Percentiles rank a stretch among this genome's conserved stretches.
Conservation (phyloP, 495 filamentous ascomycete genomes). For the Podospora pseudocomata region DNA sequence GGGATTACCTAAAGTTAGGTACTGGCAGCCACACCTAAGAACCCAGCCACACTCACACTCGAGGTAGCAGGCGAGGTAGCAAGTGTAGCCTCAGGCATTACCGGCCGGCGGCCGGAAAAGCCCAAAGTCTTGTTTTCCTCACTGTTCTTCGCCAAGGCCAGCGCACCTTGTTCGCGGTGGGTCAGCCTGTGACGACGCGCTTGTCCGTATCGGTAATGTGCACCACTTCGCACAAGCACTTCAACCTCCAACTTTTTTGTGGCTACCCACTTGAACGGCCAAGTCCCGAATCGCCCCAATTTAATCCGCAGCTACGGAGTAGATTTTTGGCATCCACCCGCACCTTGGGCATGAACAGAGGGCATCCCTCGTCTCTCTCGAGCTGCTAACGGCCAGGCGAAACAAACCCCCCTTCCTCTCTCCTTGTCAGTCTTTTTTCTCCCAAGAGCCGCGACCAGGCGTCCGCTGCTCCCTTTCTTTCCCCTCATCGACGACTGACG, state of each 20-base stretch:
- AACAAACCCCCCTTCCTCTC: background rate
- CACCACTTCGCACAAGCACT: background rate
- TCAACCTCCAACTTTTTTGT: background rate
- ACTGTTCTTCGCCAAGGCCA: background rate
- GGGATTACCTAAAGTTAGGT: too few relatives aligned
- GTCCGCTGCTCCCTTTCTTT: slow-evolving; percentile 15
- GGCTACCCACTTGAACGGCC: slow-evolving; percentile 17
- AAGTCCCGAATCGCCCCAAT: slow-evolving; percentile 27
- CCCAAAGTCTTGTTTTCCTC: background rate
- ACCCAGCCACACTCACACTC: too few relatives aligned
- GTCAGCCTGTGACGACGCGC: background rate
- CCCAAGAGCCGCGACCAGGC: slow-evolving; percentile 12
- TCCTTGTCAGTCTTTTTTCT: slow-evolving; percentile 10
- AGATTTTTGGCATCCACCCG: slow-evolving; percentile 25
- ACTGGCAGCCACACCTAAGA: too few relatives aligned
- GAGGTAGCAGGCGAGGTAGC: too few relatives aligned
- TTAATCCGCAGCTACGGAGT: slow-evolving; percentile 17
- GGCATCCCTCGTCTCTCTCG: slow-evolving; percentile 16
- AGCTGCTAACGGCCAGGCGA: slow-evolving; percentile 9
- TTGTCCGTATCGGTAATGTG: background rate
- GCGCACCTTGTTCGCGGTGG: background rate
- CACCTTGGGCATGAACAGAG: slow-evolving; percentile 20
- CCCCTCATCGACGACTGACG: background rate
- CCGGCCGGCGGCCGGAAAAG: too few relatives aligned
- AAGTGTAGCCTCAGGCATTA: too few relatives aligned